Percentiles rank a stretch among this genome's conserved stretches.
phyloP scores from a whole-genome alignment of 139 green algal species.

The Auxenochlorella protothecoides region DNA sequence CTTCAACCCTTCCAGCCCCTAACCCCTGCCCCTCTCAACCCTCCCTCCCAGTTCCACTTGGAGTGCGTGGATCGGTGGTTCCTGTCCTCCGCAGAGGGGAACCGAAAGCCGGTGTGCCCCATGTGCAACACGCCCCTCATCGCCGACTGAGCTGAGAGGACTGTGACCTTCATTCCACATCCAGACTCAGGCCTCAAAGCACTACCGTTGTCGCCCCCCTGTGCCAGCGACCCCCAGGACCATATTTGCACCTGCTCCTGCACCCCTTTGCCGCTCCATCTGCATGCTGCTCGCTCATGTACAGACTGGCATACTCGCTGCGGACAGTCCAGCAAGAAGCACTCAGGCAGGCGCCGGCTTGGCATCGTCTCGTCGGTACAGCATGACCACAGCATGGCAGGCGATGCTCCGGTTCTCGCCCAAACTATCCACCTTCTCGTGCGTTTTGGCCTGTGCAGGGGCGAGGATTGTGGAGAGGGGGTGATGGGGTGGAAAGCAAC shows the following conservation, averaged over 20 bases:
- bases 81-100: slow-evolving; percentile 40
- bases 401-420: slow-evolving; percentile 93
- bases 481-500: no score
- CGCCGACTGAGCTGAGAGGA: no score
- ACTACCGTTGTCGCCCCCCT: no score
- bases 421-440: slow-evolving; percentile 98
- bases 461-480: no score
- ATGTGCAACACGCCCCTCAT: slow-evolving; percentile 34
- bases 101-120: slow-evolving; percentile 35
- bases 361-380: slow-evolving; percentile 19
- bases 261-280: no score
- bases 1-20: no score
- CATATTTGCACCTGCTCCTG: no score
- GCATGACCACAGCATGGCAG: slow-evolving; percentile 88
- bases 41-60: slow-evolving; percentile 30
- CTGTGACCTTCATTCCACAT: no score
- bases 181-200: no score
- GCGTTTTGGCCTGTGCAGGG: slow-evolving; percentile 84
- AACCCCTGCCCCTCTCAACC: no score
- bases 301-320: no score
- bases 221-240: not conserved
- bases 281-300: no score
- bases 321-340: slow-evolving; percentile 3
- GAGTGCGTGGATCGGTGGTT: slow-evolving; percentile 60
- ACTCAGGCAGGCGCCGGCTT: not conserved